Evolutionary conservation across 345 rosid species (phyloP).

Genomic region (Lepidium africanum): DNA sequence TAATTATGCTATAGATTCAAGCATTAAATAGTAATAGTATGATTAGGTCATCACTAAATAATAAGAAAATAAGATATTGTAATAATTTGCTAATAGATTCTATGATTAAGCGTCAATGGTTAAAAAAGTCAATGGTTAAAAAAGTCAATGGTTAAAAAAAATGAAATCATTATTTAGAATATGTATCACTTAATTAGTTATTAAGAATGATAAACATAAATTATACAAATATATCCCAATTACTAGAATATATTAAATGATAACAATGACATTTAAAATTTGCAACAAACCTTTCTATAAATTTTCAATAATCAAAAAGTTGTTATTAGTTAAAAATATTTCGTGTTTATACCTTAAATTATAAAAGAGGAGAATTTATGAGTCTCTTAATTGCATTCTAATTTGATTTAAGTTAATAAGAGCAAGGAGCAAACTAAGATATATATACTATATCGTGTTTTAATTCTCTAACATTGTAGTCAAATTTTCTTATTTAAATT

Average conservation of each 20-base stretch:
- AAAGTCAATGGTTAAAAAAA: too few species aligned
- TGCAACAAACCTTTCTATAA: too few species aligned
- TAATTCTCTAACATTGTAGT: not conserved
- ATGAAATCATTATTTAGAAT: not conserved
- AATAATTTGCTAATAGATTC: not conserved
- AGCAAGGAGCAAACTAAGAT: not conserved
- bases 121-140: too few species aligned
- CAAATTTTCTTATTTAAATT: not conserved
- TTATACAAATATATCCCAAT: too few species aligned
- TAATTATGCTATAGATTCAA: not conserved
- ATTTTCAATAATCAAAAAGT: too few species aligned
- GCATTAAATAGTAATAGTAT: not conserved
- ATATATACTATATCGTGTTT: not conserved
- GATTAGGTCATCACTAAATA: not conserved
- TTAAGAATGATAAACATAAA: not conserved
- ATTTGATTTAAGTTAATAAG: not conserved
- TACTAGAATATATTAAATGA: too few species aligned
- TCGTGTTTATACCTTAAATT: not conserved
- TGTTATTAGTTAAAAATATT: not conserved
- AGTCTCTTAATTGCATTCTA: not conserved
- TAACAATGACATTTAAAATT: too few species aligned
- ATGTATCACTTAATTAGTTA: not conserved
- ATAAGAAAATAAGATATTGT: not conserved
- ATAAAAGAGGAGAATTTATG: not conserved
- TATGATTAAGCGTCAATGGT: not conserved